Base-by-base conservation (phyloP, 1,284 basidiomycete genomes). In the Leccinum subrobustum region DNA sequence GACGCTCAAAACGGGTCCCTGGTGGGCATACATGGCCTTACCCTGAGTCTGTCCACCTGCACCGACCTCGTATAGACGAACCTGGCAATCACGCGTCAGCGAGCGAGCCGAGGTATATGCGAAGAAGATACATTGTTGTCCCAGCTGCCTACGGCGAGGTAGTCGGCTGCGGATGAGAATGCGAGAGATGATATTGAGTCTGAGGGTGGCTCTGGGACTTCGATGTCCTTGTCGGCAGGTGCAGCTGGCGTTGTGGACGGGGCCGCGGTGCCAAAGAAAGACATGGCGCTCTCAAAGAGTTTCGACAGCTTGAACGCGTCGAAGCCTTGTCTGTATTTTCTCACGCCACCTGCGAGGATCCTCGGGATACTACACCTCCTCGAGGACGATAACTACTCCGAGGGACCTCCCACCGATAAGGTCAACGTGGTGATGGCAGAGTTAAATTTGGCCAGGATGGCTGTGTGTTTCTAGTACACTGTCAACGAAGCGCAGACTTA, bases 11-110 rank as follows among this genome's bases (percentile, higher is more conserved):
- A 92, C 91, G 2, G 92, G 92, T 0, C 81, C 91, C 66, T 93
- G 88, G 70, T 95, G 93, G 16, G 74, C 72, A 71, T 91, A 94
- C 81, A 88, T 87, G 1, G 91, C 91, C 73, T 91, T 91, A 12
- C 89, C 86, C 67, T 88, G 83, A 6, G 80, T 80, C 70, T 84
- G 83, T 1, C 84, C 83, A 51, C 73, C 79, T 56, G 78, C 72
- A 1, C 79, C 79, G 31, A 85, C 81, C 67, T 85, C 83, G 63
- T 86, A 85, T 29, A 85, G 74, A 31, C 84, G 79, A 27, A 84
- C 83, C 81, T 84, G 59, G 2, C 8, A 18, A 18, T 18, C 42
- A 44, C 42, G 42, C 42, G 42, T 44, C 9, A 44, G 42, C 9
- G 18, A 44, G 18, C 18, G 9, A 42, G 9, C n/a, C 9, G n/a